Evolutionary conservation across 2,329 filamentous ascomycete species (phyloP).

Genomic region (Fusarium odoratissimum): DNA sequence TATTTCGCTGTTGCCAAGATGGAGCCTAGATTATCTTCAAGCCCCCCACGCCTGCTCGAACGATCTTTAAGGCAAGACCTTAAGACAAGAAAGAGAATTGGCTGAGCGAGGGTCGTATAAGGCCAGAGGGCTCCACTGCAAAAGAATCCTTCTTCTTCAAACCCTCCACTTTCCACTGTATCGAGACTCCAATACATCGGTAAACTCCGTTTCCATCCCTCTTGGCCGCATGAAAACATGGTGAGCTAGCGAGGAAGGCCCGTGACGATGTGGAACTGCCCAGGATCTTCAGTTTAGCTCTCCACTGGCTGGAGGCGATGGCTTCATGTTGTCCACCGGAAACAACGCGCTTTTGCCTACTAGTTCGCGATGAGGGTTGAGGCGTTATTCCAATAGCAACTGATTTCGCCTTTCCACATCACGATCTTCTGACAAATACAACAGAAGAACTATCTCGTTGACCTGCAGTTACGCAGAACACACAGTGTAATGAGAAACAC

Average conservation of each 20-base stretch:
- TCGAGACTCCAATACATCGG: not conserved
- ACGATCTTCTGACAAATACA: not conserved
- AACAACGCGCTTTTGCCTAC: not conserved
- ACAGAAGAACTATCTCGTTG: not conserved
- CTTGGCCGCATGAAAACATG: not conserved
- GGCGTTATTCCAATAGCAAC: not conserved
- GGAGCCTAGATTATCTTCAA: not conserved
- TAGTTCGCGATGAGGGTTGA: not conserved
- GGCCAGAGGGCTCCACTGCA: not conserved
- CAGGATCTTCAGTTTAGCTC: not conserved
- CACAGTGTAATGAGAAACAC: not conserved
- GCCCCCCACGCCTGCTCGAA: slow-evolving; percentile 3
- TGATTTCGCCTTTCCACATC: not conserved
- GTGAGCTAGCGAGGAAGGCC: not conserved
- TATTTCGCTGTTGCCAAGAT: not conserved
- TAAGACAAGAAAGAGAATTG: slow-evolving; percentile 1
- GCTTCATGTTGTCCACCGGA: not conserved
- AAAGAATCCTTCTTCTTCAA: not conserved
- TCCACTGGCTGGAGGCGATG: not conserved
- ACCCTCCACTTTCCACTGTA: not conserved
- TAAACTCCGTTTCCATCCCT: not conserved
- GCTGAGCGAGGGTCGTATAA: not conserved
- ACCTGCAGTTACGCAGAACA: not conserved
- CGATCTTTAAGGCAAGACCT: not conserved
- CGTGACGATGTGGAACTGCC: not conserved